phyloP scores from a whole-genome alignment of 108 stramenopile genomes.

The Cyclotella kingstonii region DNA sequence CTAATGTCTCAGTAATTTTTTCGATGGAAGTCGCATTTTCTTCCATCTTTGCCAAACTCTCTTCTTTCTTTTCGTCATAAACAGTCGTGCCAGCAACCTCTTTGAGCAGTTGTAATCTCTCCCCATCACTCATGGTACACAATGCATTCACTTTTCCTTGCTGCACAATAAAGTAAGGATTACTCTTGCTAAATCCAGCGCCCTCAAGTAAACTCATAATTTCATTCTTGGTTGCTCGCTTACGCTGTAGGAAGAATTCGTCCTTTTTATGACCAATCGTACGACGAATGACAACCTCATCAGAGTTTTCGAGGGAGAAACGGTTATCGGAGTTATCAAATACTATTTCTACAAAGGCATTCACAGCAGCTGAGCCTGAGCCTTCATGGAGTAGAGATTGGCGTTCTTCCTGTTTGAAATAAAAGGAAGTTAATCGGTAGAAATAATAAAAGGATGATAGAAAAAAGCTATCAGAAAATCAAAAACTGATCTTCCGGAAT shows the following conservation, averaged over 20 bases:
- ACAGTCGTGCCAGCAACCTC: slow-evolving; percentile 96
- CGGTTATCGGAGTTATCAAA: slow-evolving; percentile 98
- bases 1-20: slow-evolving; percentile 88
- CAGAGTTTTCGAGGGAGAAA: slow-evolving; percentile 86
- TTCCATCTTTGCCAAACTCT: slow-evolving; percentile 89
- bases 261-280: slow-evolving; percentile 98
- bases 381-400: slow-evolving; percentile 92
- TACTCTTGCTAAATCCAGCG: slow-evolving; percentile 96
- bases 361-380: slow-evolving; percentile 84
- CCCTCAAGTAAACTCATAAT: slow-evolving; percentile 92
- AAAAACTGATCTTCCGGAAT: neutral
- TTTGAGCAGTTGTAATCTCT: slow-evolving; percentile 91
- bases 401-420: slow-evolving; percentile 85
- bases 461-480: neutral
- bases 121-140: slow-evolving; percentile 93
- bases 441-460: no score
- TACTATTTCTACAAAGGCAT: slow-evolving; percentile 97
- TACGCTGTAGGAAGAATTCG: slow-evolving; percentile 98
- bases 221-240: slow-evolving; percentile 90
- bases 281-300: slow-evolving; percentile 95
- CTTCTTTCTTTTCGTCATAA: slow-evolving; percentile 96
- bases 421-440: no score
- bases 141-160: slow-evolving; percentile 97
- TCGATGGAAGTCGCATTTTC: slow-evolving; percentile 85
- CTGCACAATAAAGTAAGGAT: slow-evolving; percentile 99